Evolutionary conservation across 2,329 filamentous ascomycete genomes (phyloP), one percentile per base, ranked within the genome.

Genomic region (Trichoderma atrobrunneum): DNA sequence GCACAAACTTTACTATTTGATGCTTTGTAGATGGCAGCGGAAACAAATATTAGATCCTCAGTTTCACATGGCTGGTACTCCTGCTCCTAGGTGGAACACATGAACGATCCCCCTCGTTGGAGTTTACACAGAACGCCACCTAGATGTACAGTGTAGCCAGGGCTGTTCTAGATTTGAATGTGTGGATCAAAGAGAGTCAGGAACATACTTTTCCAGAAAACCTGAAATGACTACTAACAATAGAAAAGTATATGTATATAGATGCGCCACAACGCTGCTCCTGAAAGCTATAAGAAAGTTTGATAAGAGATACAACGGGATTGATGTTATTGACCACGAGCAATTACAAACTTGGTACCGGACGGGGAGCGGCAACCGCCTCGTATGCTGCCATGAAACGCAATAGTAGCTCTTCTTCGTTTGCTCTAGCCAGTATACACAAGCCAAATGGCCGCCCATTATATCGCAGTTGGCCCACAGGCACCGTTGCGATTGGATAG

Each of bases 361-460:
- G 51, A 24, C 73, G 62, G 18, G 65, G 56, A 14, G 60, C 60
- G 63, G 63, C 67, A 26, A 57, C 65, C 34, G 65, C 62, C 63
- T 74, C 73, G 21, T 74, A 74, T 30, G 71, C 72, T 12, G 70
- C 70, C 74, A 74, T 72, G 67, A 74, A 74, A 16, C 63, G 72
- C 34, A 74, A 5, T 16, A 74, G 34, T 18, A 61, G 28, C 39
- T 73, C 72, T 63, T 74, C 74, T 14, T 70, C 67, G 26, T 71
- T 56, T 24, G 59, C 74, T 39, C 28, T 59, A 3, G 72, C 74
- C n/a, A 74, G 43, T n/a, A 67, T 28, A 32, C 72, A 73, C 60
- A 72, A n/a, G 21, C 74, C 74, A 71, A 74, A 74, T 18, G 74
- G 74, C 2, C 72, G 67, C 2, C 74, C 74, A n/a, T 74, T 74